Conservation (phyloP, 257 asterid species). For the Echium plantagineum region DNA sequence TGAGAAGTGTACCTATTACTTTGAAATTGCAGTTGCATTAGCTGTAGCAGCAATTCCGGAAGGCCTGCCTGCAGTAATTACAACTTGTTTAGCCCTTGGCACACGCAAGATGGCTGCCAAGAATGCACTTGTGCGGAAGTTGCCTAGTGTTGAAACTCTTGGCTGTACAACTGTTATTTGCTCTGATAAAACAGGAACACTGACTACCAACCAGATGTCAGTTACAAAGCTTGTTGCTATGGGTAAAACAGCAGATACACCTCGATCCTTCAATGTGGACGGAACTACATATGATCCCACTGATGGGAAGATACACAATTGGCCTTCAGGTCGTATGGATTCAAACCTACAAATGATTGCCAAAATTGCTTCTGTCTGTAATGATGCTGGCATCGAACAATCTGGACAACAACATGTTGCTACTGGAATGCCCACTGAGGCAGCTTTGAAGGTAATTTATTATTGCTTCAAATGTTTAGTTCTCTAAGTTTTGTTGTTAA, state of each 20-base stretch:
- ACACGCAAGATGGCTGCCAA: conserved; percentile 99
- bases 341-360: conserved; percentile 84
- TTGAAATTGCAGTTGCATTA: conserved; percentile 98
- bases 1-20: conserved; percentile 97
- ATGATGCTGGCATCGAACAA: conserved; percentile 84
- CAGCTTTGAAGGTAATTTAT: conserved; percentile 73
- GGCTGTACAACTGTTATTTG: conserved; percentile 99
- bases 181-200: conserved; percentile 94
- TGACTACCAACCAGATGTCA: conserved; percentile 98
- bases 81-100: conserved; percentile 97
- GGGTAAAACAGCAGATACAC: conserved; percentile 37
- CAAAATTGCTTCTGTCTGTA: conserved; percentile 87
- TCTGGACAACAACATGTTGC: conserved; percentile 67
- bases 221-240: conserved; percentile 78
- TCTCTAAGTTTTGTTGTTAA: not conserved
- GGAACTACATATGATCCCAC: conserved; percentile 80
- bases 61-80: conserved; percentile 95
- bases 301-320: conserved; percentile 80
- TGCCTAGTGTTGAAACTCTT: conserved; percentile 99
- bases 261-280: conserved; percentile 61
- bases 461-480: not conserved
- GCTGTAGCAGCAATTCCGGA: conserved; percentile 99
- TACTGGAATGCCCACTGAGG: conserved; percentile 93
- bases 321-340: conserved; percentile 63
- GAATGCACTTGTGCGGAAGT: conserved; percentile 96